Evolutionary conservation across 306 rosid genomes (phyloP), one percentile per base, ranked within the genome.

Genomic region (Cyclanthera cordifolia): DNA sequence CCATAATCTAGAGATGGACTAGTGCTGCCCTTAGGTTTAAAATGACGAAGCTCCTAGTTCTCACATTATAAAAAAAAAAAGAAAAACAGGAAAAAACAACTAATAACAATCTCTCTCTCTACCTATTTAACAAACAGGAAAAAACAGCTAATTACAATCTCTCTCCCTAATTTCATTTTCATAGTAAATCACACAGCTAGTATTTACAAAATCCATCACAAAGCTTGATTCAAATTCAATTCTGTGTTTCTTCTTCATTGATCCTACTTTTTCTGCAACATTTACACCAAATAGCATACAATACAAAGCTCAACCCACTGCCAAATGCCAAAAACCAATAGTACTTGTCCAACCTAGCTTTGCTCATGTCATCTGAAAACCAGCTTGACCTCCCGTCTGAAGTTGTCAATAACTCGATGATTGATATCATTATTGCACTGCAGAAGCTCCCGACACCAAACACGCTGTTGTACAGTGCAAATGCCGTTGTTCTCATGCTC

Each of bases 401-500:
- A 27, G 74, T 69, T 15, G 96, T 85, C 56, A 70, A 56, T 1
- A 76, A 71, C 58, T 93, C 96, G 4, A 93, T 79, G 0, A 85
- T 28, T 24, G 91, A 82, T 47, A 93, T 93, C 73, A 88, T 60
- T 19, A 93, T 4, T 11, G 95, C 95, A 73, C 99, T 90, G 81
- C 88, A 77, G 76, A 84, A 93, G 81, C 99, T 86, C 61, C 99
- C 99, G 21, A 90, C 94, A 3, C 99, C 99, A 49, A 90, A 93
- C 77, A 93, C 99, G 66, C 99, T 87, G 0, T 84, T 87, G 61
- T 86, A 83, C 46, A 93, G 69, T 0, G 96, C 96, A 75, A 93
- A 86, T 3, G 87, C 99, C 83, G 86, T 79, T 2, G 95, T 89
- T 69, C 90, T 90, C 99, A 90, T 90, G 41, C 77, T 85, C 34